Base-by-base conservation (phyloP, 2,329 filamentous ascomycete species). In the Herpomyces periplanetae region DNA sequence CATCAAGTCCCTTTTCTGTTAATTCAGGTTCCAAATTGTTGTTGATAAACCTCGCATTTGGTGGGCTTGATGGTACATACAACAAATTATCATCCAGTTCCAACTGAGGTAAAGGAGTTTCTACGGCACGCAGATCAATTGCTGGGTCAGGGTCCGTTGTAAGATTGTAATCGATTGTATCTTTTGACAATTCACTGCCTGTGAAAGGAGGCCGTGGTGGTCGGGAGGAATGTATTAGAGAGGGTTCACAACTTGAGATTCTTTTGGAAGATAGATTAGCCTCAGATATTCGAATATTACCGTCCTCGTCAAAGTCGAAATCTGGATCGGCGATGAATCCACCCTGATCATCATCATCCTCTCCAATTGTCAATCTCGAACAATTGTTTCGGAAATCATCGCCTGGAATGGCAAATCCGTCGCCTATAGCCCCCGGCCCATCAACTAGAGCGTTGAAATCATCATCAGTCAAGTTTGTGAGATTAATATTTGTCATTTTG, bases 241-340 rank as follows among this genome's bases (percentile, higher is more conserved):
- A n/a, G n/a, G n/a, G n/a, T n/a, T n/a, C n/a, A n/a, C n/a, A n/a
- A n/a, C n/a, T n/a, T n/a, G n/a, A n/a, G n/a, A n/a, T n/a, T n/a
- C n/a, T n/a, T n/a, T n/a, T n/a, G n/a, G n/a, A n/a, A n/a, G n/a
- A n/a, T n/a, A n/a, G n/a, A n/a, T n/a, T n/a, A n/a, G n/a, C n/a
- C n/a, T n/a, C n/a, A n/a, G n/a, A n/a, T n/a, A n/a, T n/a, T n/a
- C n/a, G n/a, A n/a, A n/a, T n/a, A n/a, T n/a, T n/a, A n/a, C n/a
- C n/a, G n/a, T n/a, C 45, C 7, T 45, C 51, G 26, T 58, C 55
- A 25, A 62, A 49, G 14, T 44, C 46, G 27, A 63, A 56, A 20
- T 47, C 47, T 10, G 44, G 40, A n/a, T 54, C 47, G 13, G 44
- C 30, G 19, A 41, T 32, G 22, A 49, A 34, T 8, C 45, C 33